Conservation (phyloP, 345 rosid genomes). For the Eutrema japonicum region DNA sequence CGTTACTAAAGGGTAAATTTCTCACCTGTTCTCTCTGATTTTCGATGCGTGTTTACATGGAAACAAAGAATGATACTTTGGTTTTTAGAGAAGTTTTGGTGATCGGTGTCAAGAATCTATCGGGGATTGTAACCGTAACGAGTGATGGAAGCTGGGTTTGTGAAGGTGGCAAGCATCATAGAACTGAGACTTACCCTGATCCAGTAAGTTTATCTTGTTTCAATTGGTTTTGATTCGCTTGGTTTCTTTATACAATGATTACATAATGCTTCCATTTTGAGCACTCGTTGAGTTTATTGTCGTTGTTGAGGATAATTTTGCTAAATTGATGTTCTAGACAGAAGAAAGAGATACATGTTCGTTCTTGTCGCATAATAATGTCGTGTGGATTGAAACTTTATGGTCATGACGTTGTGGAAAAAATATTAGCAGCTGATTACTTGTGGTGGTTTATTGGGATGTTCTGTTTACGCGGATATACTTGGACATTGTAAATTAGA, state of each 20-base stretch:
- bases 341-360: too few species aligned
- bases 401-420: not conserved
- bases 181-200: conserved; percentile 54
- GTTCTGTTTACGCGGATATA: not conserved
- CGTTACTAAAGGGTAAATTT: conserved; percentile 60
- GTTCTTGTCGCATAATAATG: not conserved
- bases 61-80: not conserved
- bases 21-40: not conserved
- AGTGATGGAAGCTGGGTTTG: conserved; percentile 85
- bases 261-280: not conserved
- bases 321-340: not conserved
- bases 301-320: not conserved
- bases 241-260: not conserved
- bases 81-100: conserved; percentile 65
- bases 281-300: not conserved
- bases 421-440: not conserved
- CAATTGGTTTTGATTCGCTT: not conserved
- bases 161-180: conserved; percentile 55
- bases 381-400: not conserved
- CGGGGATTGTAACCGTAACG: conserved; percentile 65
- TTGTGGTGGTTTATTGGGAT: not conserved
- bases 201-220: conserved; percentile 58
- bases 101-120: conserved; percentile 72
- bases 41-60: not conserved
- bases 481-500: not conserved